Percentiles rank a stretch among this genome's conserved stretches.
Conservation (phyloP, 2,329 filamentous ascomycete genomes). For the Harringtonia lauricola region DNA sequence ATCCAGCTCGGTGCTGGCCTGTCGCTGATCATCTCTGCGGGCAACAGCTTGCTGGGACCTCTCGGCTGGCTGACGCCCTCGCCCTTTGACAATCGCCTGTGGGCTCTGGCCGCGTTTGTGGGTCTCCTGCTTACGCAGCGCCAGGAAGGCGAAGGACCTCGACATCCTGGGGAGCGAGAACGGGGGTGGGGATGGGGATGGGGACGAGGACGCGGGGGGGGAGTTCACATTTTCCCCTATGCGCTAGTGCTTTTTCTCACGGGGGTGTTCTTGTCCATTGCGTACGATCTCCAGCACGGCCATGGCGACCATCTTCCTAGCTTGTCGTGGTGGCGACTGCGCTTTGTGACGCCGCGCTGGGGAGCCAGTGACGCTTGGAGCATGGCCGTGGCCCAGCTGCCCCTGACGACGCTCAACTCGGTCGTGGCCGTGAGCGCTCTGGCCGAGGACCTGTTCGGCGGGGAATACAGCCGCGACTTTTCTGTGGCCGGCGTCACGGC, state of each 20-base stretch:
- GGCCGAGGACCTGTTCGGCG: constrained; percentile 63
- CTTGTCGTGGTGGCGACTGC: constrained; percentile 51
- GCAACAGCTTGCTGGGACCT: constrained; percentile 52
- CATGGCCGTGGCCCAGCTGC: constrained; percentile 75
- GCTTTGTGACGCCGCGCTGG: constrained; percentile 30
- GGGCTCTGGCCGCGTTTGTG: constrained; percentile 64
- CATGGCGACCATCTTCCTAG: constrained; percentile 28
- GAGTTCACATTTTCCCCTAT: constrained; percentile 69
- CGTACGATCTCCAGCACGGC: constrained; percentile 20
- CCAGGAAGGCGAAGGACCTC: too few species aligned
- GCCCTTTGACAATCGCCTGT: constrained; percentile 66
- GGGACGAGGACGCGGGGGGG: too few species aligned
- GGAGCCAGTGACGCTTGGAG: constrained; percentile 27
- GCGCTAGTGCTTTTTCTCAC: constrained; percentile 61
- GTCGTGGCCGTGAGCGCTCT: constrained; percentile 79
- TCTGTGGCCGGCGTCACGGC: constrained; percentile 38
- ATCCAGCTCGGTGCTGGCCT: constrained; percentile 90
- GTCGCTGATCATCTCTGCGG: constrained; percentile 69
- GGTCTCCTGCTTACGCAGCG: constrained; percentile 57
- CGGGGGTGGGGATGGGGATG: too few species aligned
- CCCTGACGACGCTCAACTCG: constrained; percentile 85
- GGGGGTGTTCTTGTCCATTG: too few species aligned
- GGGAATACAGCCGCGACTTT: constrained; percentile 23
- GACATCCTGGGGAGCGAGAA: too few species aligned
- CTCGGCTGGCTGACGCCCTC: constrained; percentile 54